These are phyloP conservation scores for Coemansia sp. DNA, from an alignment of 192 early-diverging fungal species.

Conservation along the genomic window DNA sequence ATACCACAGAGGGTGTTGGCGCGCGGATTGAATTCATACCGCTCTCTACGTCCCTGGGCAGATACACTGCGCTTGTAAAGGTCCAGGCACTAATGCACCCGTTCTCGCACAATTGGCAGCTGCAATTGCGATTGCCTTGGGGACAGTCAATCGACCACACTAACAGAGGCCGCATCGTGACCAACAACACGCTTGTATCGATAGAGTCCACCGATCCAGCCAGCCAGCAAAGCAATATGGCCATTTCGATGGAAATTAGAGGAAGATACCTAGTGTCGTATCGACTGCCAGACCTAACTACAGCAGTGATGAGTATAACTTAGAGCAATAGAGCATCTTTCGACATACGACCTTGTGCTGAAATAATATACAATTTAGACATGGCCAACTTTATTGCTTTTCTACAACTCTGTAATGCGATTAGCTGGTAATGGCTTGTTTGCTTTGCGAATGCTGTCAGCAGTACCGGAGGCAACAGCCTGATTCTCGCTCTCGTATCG, in stretches of 20 bases:
- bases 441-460: neutral
- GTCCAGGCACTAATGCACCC: conserved; percentile 39
- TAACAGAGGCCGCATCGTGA: conserved; percentile 23
- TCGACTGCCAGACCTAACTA: conserved; percentile 30
- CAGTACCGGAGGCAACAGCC: neutral
- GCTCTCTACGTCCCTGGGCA: conserved; percentile 22
- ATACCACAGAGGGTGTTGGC: conserved; percentile 24
- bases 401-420: conserved; percentile 1
- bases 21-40: conserved; percentile 42
- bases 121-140: conserved; percentile 33
- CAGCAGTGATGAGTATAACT: neutral
- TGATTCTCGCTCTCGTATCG: conserved; percentile 34
- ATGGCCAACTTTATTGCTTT: neutral
- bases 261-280: conserved; percentile 30
- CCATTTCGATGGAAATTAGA: conserved; percentile 26
- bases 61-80: conserved; percentile 46
- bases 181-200: conserved; percentile 12
- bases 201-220: conserved; percentile 10
- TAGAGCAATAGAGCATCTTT: neutral
- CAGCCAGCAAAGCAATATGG: conserved; percentile 16
- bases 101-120: conserved; percentile 45
- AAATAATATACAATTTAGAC: neutral
- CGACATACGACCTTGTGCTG: too few species aligned
- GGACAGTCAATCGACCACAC: conserved; percentile 44
- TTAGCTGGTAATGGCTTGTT: neutral